Percentiles rank a stretch among this genome's conserved stretches.
phyloP scores from a whole-genome alignment of 2,329 filamentous ascomycete species.

The Rosellinia necatrix region DNA sequence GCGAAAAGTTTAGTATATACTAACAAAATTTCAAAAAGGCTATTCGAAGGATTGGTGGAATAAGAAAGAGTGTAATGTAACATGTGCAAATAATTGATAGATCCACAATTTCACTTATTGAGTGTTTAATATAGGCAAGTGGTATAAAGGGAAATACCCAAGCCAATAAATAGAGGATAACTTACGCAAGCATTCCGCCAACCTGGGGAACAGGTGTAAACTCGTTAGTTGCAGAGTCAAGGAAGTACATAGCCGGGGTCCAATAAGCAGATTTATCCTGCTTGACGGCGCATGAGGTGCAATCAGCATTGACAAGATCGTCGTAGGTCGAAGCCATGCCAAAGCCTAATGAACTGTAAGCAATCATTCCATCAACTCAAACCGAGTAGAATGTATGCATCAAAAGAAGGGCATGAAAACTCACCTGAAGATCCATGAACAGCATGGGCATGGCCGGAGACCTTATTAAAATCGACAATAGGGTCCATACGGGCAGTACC shows the following conservation, averaged over 20 bases:
- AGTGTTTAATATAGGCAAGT: background rate
- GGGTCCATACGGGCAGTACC: conserved; percentile 78
- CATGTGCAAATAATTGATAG: too few relatives aligned
- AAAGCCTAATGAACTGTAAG: conserved; percentile 59
- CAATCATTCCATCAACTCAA: background rate
- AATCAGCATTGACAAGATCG: conserved; percentile 64
- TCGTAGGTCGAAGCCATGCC: conserved; percentile 59
- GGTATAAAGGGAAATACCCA: background rate
- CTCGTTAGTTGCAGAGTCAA: conserved; percentile 65
- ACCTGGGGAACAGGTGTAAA: conserved; percentile 73
- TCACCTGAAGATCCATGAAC: conserved; percentile 78
- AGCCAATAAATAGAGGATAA: conserved; percentile 36
- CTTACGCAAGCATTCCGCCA: conserved; percentile 85
- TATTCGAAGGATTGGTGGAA: too few relatives aligned
- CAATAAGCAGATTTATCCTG: conserved; percentile 91
- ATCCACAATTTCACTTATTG: too few relatives aligned
- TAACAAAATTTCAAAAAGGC: too few relatives aligned
- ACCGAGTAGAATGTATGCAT: background rate
- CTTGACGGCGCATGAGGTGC: conserved; percentile 79
- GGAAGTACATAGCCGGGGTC: conserved; percentile 79
- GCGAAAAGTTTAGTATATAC: conserved; percentile 3
- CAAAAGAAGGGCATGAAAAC: conserved; percentile 42
- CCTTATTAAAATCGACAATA: conserved; percentile 64
- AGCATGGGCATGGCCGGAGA: conserved; percentile 71
- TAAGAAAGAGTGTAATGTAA: too few relatives aligned